Evolutionary conservation across 2,329 filamentous ascomycete species (phyloP).

Genomic region (Penicillium sp.): DNA sequence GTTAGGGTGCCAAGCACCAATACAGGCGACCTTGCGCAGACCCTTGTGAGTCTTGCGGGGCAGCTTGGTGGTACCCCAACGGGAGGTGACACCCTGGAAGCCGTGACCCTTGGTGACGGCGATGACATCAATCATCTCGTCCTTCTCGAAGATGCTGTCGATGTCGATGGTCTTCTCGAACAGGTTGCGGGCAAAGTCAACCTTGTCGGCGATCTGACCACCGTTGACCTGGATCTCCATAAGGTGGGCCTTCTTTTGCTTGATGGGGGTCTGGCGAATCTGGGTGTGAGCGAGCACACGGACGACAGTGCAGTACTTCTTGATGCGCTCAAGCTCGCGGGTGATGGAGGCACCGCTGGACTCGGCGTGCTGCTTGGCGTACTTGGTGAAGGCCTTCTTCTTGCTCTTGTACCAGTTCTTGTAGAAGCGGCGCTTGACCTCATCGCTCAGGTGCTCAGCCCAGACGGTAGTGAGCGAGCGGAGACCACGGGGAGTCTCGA

Average conservation of each 20-base stretch:
- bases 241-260: conserved; percentile 99
- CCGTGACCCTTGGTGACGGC: conserved; percentile 99
- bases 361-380: conserved; percentile 99
- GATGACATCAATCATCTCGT: conserved; percentile 99
- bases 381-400: conserved; percentile 99
- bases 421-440: conserved; percentile 99
- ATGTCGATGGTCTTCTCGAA: conserved; percentile 99
- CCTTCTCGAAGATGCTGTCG: conserved; percentile 93
- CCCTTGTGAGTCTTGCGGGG: conserved; percentile 99
- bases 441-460: conserved; percentile 98
- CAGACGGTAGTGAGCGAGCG: conserved; percentile 99
- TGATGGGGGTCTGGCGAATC: conserved; percentile 97
- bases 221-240: conserved; percentile 99
- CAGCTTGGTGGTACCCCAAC: conserved; percentile 99
- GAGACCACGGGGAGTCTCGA: conserved; percentile 98
- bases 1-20: conserved; percentile 99
- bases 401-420: conserved; percentile 99
- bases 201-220: conserved; percentile 92
- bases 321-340: conserved; percentile 98
- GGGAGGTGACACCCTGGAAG: conserved; percentile 91
- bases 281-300: conserved; percentile 99
- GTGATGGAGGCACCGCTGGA: conserved; percentile 82
- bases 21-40: conserved; percentile 99
- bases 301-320: conserved; percentile 99
- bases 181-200: conserved; percentile 86